Base-by-base conservation (phyloP, 805 yeast species). In the Naumovozyma dairenensis region DNA sequence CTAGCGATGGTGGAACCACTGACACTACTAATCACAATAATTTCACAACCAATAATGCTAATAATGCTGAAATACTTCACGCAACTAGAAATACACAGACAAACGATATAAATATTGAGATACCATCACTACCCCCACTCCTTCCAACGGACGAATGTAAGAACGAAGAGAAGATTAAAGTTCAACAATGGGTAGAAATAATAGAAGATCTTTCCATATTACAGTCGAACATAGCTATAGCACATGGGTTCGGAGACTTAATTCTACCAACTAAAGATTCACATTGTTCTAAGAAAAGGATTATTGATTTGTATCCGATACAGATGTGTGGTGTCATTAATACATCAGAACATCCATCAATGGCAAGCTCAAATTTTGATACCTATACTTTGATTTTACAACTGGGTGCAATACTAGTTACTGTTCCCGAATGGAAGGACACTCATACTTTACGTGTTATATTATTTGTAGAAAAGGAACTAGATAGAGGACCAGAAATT, bases 321-420 rank as follows among this genome's bases (percentile, higher is more conserved):
- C 98, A 92, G 50, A 92, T 92, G 96, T 78, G 93, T 3, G 89
- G 94, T 0, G 75, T 77, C 28, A 73, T 84, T 33, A 45, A 39
- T 25, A 39, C 42, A 13, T 34, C 39, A n/a, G 45, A 46, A 10
- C 28, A 42, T 1, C 45, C 53, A 5, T 67, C 74, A 16, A 69
- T 81, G 1, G 52, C 80, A 39, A 81, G 95, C 0, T 86, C 94
- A 3, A 92, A 92, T 51, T 86, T 92, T 53, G 99, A 92, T 56
- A 92, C 99, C 0, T 92, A 87, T 51, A 89, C 97, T 0, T 67
- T 92, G 49, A 92, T 92, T 43, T 62, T 93, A 38, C 99, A 92
- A 51, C 64, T 92, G 36, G 98, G 97, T 3, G 94, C 95, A 2
- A 89, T 92, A 44, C 62, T 92, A 37, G 75, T 82, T 8, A 87